Evolutionary conservation across 2,329 filamentous ascomycete species (phyloP).

Genomic region (Trichoderma aggressivum): DNA sequence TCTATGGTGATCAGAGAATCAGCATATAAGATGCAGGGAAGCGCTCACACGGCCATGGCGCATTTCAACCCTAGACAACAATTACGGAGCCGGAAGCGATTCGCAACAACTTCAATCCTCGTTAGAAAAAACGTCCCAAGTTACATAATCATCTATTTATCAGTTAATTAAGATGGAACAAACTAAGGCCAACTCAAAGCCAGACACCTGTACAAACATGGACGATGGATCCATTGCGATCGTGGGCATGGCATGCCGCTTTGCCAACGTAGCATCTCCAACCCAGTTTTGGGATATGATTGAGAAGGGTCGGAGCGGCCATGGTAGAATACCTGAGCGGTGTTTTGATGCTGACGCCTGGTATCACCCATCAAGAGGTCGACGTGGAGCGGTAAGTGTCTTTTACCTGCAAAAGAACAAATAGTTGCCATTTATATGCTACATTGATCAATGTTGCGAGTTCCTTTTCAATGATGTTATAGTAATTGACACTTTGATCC

Average conservation of each 20-base stretch:
- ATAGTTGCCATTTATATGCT: neutral
- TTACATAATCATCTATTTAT: neutral
- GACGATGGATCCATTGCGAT: neutral
- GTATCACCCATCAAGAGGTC: neutral
- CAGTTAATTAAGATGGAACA: neutral
- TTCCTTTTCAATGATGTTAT: neutral
- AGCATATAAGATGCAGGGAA: neutral
- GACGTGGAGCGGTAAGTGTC: neutral
- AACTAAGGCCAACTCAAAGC: neutral
- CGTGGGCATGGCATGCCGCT: neutral
- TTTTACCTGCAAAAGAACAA: neutral
- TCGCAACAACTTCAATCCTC: neutral
- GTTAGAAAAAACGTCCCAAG: neutral
- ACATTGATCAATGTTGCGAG: neutral
- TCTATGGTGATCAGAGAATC: neutral
- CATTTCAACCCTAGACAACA: neutral
- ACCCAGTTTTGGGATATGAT: neutral
- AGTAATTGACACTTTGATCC: neutral
- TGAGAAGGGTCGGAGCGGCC: neutral
- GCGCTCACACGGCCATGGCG: neutral
- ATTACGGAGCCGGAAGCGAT: neutral
- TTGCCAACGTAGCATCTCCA: neutral
- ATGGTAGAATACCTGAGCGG: neutral
- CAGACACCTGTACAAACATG: neutral
- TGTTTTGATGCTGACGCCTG: neutral